A percentile compares a stretch with the other conserved stretches of the same genome.
Conservation (phyloP, 768 basidiomycete genomes). For the Agaricus sinodeliciosus region DNA sequence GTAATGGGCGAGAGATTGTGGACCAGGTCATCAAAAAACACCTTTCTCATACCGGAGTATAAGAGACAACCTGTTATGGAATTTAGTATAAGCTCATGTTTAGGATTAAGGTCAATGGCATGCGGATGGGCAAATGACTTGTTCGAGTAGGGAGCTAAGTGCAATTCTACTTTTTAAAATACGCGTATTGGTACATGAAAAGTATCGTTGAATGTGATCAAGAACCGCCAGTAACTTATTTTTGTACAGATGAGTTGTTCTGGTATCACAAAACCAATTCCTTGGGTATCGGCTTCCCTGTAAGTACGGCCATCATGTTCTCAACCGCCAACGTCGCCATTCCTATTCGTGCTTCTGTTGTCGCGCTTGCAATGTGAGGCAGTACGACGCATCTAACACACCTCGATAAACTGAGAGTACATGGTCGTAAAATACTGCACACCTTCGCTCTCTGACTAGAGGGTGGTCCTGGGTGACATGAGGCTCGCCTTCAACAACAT, state of each 20-base stretch:
- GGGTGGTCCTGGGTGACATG: conserved; percentile 67
- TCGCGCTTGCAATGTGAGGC: conserved; percentile 91
- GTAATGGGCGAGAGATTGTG: too few species aligned
- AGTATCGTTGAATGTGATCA: too few species aligned
- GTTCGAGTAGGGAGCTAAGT: too few species aligned
- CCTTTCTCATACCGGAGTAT: too few species aligned
- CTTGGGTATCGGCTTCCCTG: conserved; percentile 43
- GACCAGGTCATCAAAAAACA: too few species aligned
- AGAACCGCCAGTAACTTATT: not conserved
- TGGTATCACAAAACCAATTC: not conserved
- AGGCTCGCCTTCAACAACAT: conserved; percentile 94
- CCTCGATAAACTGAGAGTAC: not conserved
- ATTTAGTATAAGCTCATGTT: too few species aligned
- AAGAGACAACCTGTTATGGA: too few species aligned
- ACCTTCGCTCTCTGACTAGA: conserved; percentile 73
- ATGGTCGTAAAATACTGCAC: conserved; percentile 11
- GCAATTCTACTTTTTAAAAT: too few species aligned
- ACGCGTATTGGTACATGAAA: too few species aligned
- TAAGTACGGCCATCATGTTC: conserved; percentile 58
- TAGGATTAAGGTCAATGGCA: too few species aligned
- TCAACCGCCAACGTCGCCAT: conserved; percentile 77
- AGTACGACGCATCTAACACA: conserved; percentile 62
- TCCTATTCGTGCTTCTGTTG: conserved; percentile 70
- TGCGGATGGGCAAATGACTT: too few species aligned
- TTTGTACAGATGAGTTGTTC: not conserved